Base-by-base conservation (phyloP, 2,329 filamentous ascomycete species). In the Fusarium incarnatum region DNA sequence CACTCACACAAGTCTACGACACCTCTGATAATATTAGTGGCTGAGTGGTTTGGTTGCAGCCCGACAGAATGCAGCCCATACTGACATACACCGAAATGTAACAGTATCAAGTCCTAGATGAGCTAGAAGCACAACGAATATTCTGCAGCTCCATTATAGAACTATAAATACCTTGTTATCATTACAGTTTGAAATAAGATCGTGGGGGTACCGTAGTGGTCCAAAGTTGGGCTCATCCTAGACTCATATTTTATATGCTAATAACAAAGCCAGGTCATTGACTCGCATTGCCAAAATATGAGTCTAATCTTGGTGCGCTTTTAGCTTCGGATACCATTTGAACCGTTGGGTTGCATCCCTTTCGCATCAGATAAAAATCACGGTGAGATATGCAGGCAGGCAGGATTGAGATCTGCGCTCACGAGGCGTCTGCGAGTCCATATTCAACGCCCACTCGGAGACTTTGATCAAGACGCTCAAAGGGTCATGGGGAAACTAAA, bases 401-500 rank as follows among this genome's bases (percentile, higher is more conserved):
- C 25, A 47, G 56, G 45, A 47, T 56, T 42, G 15, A 65, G 68
- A 69, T 70, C 68, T 65, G 68, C 68, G 25, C 45, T 71, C 59
- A 60, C 34, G 48, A 37, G 42, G 55, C 34, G 45, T 45, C 54
- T 23, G 46, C 55, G 56, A 34, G 40, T 67, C 32, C 32, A 41
- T 27, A 6, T 42, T 48, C 32, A 42, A 52, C 45, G 45, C 42
- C 68, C 53, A 69, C 45, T 54, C 49, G 49, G 47, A 46, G 48
- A 55, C 49, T 41, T 32, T 23, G 25, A n/a, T 28, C 53, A 60
- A 42, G 54, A 48, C 61, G 45, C 34, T 56, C 34, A 52, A 56
- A 59, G 23, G 67, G 68, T 65, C 63, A 71, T 57, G 64, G 66
- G 57, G 50, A 65, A 68, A 45, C 64, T 52, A 45, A 47, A 55